Base-by-base conservation (phyloP, 345 rosid genomes). In the Salix brachista region DNA sequence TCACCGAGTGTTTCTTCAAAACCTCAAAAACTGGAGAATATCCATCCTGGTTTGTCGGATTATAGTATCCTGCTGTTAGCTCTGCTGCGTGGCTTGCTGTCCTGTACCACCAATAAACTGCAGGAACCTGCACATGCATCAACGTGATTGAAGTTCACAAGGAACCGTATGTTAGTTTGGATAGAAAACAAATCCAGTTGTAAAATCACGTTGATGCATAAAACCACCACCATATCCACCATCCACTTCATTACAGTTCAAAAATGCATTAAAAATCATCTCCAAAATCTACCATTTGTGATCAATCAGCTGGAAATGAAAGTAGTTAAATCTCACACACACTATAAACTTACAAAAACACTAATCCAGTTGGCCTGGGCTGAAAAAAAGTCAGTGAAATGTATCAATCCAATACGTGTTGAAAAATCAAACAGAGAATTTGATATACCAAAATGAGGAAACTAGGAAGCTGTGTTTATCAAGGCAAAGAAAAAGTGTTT, bases 41-140 rank as follows among this genome's bases (percentile, higher is more conserved):
- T 18, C 99, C 99, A 79, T 92, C 96, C 81, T 87, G 93, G 85
- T 95, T 95, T 39, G 92, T 82, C 42, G 99, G 89, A 79, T 95
- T 92, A 72, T 90, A 79, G 86, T 90, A 95, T 81, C 99, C 99
- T 21, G 97, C 94, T 25, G 97, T 91, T 75, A 91, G 83, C 79
- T 95, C 99, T 58, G 97, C 94, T 52, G 97, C 94, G 81, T 95
- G 99, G 80, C 99, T 95, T 37, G 90, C 77, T 74, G 96, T 86
- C 84, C 85, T 92, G 86, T 91, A 91, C 86, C 97, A 92, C 99
- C 99, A 95, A 82, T 89, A 89, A 81, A 92, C 82, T 28, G 92
- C 91, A 76, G 99, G 99, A 83, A 94, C 84, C 99, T 94, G 87
- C 83, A 84, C 23, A 78, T 71, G 37, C 13, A 54, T 70, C 18